These are phyloP conservation scores for Eucalyptus polybractea DNA, from an alignment of 345 rosid species.

Conservation along the genomic window DNA sequence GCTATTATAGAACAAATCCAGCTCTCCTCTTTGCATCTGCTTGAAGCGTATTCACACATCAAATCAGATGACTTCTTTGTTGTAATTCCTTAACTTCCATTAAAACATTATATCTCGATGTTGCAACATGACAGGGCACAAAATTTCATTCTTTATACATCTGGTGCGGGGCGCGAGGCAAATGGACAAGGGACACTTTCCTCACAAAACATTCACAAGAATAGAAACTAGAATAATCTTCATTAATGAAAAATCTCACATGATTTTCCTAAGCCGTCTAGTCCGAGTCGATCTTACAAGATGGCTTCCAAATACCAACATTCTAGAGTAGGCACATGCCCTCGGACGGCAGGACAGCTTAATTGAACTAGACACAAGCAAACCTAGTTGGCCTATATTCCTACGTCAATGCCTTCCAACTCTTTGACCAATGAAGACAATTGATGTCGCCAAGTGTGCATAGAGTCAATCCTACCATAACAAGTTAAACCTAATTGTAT, in stretches of 20 bases:
- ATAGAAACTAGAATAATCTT: neutral
- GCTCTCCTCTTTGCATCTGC: neutral
- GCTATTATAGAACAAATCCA: too few relatives aligned
- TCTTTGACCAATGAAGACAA: too few relatives aligned
- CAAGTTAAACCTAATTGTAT: too few relatives aligned
- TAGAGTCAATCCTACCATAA: too few relatives aligned
- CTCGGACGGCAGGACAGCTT: neutral
- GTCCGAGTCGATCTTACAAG: too few relatives aligned
- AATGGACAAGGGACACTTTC: neutral
- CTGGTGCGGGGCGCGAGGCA: rapidly evolving
- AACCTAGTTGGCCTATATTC: neutral
- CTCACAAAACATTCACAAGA: neutral
- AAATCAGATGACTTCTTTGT: too few relatives aligned
- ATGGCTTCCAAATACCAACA: too few relatives aligned
- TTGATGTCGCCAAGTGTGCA: too few relatives aligned
- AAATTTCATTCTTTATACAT: neutral
- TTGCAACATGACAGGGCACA: neutral
- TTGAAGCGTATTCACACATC: neutral
- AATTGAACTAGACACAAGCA: too few relatives aligned
- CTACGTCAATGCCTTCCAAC: too few relatives aligned
- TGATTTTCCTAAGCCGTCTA: too few relatives aligned
- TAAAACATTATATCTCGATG: neutral
- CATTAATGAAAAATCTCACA: neutral
- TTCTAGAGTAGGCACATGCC: too few relatives aligned
- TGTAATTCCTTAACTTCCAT: neutral